Evolutionary conservation across 2,329 filamentous ascomycete species (phyloP).

Genomic region (Botrytis medusae): DNA sequence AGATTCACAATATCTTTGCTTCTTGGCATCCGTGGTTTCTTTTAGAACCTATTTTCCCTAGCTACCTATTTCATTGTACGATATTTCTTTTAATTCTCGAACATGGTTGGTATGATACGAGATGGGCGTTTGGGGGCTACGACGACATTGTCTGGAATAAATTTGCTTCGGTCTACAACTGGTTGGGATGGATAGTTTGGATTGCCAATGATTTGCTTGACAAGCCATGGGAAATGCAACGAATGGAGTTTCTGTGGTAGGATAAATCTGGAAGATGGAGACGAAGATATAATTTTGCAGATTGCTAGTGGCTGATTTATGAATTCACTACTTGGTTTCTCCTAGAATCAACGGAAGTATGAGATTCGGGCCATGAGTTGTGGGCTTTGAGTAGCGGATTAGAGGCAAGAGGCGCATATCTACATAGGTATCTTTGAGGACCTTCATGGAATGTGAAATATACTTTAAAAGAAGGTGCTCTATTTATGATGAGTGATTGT

Average conservation of each 20-base stretch:
- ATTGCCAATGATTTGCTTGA: not conserved
- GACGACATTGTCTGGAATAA: not conserved
- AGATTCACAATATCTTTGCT: not conserved
- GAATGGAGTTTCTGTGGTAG: conserved; percentile 12
- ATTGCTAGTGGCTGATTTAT: not conserved
- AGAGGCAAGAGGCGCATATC: not conserved
- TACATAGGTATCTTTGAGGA: not conserved
- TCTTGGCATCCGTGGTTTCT: not conserved
- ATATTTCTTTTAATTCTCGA: conserved; percentile 9
- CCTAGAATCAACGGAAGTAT: not conserved
- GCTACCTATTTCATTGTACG: conserved; percentile 1
- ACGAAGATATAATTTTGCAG: not conserved
- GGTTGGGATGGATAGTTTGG: not conserved
- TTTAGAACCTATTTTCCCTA: not conserved
- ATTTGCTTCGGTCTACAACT: not conserved
- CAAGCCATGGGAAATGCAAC: not conserved
- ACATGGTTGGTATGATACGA: not conserved
- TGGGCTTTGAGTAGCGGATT: not conserved
- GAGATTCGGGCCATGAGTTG: not conserved
- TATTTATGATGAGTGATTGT: not conserved
- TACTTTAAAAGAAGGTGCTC: not conserved
- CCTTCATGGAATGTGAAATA: not conserved
- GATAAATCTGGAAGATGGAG: not conserved
- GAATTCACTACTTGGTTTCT: not conserved
- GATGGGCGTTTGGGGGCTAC: conserved; percentile 5